A percentile compares a stretch with the other conserved stretches of the same genome.
Evolutionary conservation across 345 rosid genomes (phyloP).

Genomic region (Lepidium africanum): DNA sequence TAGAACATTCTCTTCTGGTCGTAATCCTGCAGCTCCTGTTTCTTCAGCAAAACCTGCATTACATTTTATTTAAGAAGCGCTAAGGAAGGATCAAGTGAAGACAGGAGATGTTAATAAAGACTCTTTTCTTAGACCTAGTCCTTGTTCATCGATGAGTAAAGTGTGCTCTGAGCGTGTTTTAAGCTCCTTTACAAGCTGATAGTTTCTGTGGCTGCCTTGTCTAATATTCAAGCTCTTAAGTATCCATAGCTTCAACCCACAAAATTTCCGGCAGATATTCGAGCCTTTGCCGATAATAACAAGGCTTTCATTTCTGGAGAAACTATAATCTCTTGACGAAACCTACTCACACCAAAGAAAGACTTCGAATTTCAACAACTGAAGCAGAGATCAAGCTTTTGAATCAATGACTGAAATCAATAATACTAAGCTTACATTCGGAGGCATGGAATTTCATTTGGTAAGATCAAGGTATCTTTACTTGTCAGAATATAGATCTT

Average conservation of each 20-base stretch:
- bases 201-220: constrained; percentile 19
- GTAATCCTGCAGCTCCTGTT: neutral
- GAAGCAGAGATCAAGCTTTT: neutral
- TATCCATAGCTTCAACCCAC: constrained; percentile 43
- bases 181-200: constrained; percentile 27
- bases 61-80: neutral
- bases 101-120: neutral
- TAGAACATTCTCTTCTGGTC: constrained; percentile 14
- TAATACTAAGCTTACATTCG: neutral
- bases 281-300: constrained; percentile 32
- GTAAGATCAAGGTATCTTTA: neutral
- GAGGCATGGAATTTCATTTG: neutral
- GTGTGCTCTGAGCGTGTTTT: constrained; percentile 31
- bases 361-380: neutral
- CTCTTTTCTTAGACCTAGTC: constrained; percentile 15
- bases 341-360: constrained; percentile 26
- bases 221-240: constrained; percentile 31
- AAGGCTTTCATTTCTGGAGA: constrained; percentile 24
- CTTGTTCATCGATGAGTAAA: constrained; percentile 20
- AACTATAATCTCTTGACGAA: constrained; percentile 14
- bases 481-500: neutral
- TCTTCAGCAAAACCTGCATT: constrained; percentile 25
- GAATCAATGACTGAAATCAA: neutral
- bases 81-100: neutral
- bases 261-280: constrained; percentile 33